Evolutionary conservation across 805 yeast species (phyloP).

Genomic region (Isabelozyma gotoi): DNA sequence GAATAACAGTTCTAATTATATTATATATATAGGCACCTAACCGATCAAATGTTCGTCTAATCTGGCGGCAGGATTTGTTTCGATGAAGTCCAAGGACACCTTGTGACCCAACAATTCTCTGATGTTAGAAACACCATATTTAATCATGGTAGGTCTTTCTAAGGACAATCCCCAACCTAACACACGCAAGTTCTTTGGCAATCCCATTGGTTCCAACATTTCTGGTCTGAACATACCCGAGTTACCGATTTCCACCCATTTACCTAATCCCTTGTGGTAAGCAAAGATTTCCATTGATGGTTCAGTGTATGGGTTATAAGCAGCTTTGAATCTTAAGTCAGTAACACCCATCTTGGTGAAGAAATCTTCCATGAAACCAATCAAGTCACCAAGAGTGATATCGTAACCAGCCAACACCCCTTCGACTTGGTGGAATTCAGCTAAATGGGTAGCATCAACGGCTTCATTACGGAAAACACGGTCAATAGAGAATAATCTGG

Average conservation of each 20-base stretch:
- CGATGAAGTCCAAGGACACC: constrained; percentile 91
- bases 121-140: constrained; percentile 91
- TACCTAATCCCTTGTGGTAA: constrained; percentile 89
- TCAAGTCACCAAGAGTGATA: constrained; percentile 91
- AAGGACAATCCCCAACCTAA: constrained; percentile 96
- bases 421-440: constrained; percentile 99
- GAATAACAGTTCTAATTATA: background rate
- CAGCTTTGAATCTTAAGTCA: constrained; percentile 94
- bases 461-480: constrained; percentile 99
- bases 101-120: constrained; percentile 97
- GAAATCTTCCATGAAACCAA: constrained; percentile 97
- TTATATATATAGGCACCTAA: background rate
- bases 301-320: constrained; percentile 98
- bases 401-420: constrained; percentile 98
- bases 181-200: constrained; percentile 90
- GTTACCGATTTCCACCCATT: constrained; percentile 99
- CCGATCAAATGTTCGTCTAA: constrained; percentile 58
- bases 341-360: constrained; percentile 96
- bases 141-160: constrained; percentile 99
- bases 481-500: constrained; percentile 92
- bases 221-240: constrained; percentile 99
- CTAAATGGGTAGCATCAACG: constrained; percentile 98
- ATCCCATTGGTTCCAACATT: constrained; percentile 98
- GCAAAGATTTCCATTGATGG: constrained; percentile 98
- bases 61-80: constrained; percentile 96